Base-by-base conservation (phyloP, 345 rosid genomes). In the Gossypium thurberi region DNA sequence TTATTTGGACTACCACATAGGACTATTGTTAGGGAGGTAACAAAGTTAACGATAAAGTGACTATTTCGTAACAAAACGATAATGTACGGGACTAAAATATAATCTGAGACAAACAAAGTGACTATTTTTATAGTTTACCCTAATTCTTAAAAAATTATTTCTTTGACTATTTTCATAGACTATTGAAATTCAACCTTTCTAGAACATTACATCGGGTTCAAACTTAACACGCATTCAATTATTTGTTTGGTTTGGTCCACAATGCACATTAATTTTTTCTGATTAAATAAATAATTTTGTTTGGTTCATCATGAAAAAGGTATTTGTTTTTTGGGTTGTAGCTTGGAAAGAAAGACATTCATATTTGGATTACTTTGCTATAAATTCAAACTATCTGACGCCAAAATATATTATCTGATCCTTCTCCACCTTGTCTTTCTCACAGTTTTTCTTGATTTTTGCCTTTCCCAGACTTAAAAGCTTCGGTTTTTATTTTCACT, bases 51-150 rank as follows among this genome's bases (percentile, higher is more conserved):
- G 1, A 33, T 33, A 33, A 0, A 33, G 1, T 33, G 37, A 4
- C 0, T 0, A 33, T 0, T 28, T 33, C 6, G 6, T 33, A 33
- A 33, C 5, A 33, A 33, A 33, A 33, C 4, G 0, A 33, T 33
- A 33, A 33, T 0, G 0, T 33, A 0, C 0, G 4, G 4, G 4
- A 33, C 1, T 33, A 33, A 0, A 4, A 33, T 33, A 0, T 33
- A 4, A 4, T 4, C 0, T 3, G 6, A 33, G 0, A 1, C 0
- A 33, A 33, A 33, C 0, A 0, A 33, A 0, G 1, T 33, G 0
- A 33, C 1, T 33, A 33, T 33, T 33, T 33, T 33, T 33, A 4
- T 33, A 33, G 0, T 33, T 33, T 33, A 4, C 6, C 0, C 6
- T 3, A 3, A 1, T 33, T 5, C 7, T 33, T 33, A 33, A 33